Evolutionary conservation across 75 land plant genomes (phyloP).

Genomic region (Selaginella moellendorffii): DNA sequence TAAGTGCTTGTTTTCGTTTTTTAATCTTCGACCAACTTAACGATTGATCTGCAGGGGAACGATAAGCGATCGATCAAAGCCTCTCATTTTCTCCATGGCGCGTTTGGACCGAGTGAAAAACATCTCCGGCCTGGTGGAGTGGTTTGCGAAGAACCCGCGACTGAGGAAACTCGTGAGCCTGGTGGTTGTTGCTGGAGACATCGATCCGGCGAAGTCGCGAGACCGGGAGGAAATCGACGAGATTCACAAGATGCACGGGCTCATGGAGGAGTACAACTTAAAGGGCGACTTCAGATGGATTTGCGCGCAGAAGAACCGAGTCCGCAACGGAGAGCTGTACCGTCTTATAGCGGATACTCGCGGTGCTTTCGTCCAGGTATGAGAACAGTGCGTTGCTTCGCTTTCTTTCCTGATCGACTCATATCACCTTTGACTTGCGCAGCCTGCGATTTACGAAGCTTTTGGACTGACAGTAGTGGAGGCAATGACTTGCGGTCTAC

Average conservation of each 20-base stretch:
- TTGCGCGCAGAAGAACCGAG: slow-evolving; percentile 35
- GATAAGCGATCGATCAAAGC: slow-evolving; percentile 51
- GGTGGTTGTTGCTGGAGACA: slow-evolving; percentile 50
- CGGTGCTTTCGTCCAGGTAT: slow-evolving; percentile 50
- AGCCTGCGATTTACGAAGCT: slow-evolving; percentile 84
- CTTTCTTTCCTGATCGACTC: too few species aligned
- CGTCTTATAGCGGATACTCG: slow-evolving; percentile 43
- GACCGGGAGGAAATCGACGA: slow-evolving; percentile 52
- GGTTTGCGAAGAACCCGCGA: slow-evolving; percentile 33
- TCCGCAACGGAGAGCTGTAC: slow-evolving; percentile 46
- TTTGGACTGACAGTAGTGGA: slow-evolving; percentile 76
- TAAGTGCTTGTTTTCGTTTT: slow-evolving; percentile 17
- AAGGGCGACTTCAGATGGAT: slow-evolving; percentile 49
- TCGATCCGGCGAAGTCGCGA: slow-evolving; percentile 24
- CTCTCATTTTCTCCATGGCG: slow-evolving; percentile 94
- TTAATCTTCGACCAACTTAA: too few species aligned
- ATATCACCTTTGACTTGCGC: too few species aligned
- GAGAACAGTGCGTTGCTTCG: not conserved
- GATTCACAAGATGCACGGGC: slow-evolving; percentile 50
- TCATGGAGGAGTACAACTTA: slow-evolving; percentile 37
- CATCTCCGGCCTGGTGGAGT: slow-evolving; percentile 64
- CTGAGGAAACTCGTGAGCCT: slow-evolving; percentile 43
- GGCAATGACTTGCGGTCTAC: slow-evolving; percentile 57
- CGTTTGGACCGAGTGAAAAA: slow-evolving; percentile 90
- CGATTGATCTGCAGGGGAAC: slow-evolving; percentile 42